Evolutionary conservation across 306 rosid genomes (phyloP), one percentile per base, ranked within the genome.

Genomic region (Leucaena leucocephala): DNA sequence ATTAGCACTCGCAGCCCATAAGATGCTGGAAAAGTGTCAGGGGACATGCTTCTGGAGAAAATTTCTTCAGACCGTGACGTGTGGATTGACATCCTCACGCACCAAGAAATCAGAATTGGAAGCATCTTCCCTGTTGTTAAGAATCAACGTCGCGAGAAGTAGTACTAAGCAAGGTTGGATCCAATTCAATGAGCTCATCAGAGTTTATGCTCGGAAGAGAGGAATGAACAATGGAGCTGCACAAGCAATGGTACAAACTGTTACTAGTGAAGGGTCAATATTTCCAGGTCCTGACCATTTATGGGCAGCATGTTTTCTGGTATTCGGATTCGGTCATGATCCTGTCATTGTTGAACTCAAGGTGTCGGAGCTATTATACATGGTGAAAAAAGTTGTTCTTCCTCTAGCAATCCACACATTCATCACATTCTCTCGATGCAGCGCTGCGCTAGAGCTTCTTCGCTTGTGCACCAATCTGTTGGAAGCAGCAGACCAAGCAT

Each of bases 401-500:
- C 97, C 98, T 58, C 91, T 91, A 45, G 89, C 98, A 69, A 91
- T 93, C 59, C 85, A 87, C 49, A 77, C 95, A 21, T 93, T 93
- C 85, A 83, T 93, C 42, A 88, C 92, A 68, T 91, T 86, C 89
- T 93, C 98, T 59, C 87, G 90, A 40, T 93, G 98, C 87, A 87
- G 80, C 8, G 88, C 93, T 8, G 88, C 97, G 4, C 84, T 91
- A 1, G 98, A 93, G 76, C 97, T 93, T 82, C 86, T 93, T 7
- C 92, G 97, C 66, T 76, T 90, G 33, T 90, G 98, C 86, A 93
- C 97, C 6, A 78, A 88, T 21, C 87, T 92, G 36, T 82, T 93
- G 81, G 98, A 93, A 86, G 93, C 93, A 33, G 98, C 95, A 4
- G 98, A 91, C 68, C 95, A 93, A 87, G 92, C 92, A 7, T 87